phyloP scores from a whole-genome alignment of 306 rosid genomes.

The Dryas drummondii region DNA sequence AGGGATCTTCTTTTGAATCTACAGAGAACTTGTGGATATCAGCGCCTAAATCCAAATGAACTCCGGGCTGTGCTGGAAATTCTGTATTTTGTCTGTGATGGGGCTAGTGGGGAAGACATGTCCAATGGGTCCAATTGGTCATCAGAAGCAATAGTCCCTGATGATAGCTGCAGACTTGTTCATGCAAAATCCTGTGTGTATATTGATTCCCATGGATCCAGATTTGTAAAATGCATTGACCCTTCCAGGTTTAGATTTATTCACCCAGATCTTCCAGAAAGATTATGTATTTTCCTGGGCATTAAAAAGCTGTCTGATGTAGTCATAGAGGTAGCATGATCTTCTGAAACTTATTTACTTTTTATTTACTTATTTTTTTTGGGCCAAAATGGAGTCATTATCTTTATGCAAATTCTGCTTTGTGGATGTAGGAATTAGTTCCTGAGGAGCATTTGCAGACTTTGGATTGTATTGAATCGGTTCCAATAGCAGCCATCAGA shows the following conservation, averaged over 20 bases:
- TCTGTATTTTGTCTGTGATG: constrained; percentile 77
- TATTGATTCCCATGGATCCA: constrained; percentile 87
- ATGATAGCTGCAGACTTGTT: constrained; percentile 93
- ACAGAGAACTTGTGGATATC: constrained; percentile 86
- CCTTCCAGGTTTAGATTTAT: constrained; percentile 81
- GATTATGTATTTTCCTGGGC: constrained; percentile 64
- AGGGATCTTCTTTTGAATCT: constrained; percentile 78
- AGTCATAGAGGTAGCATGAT: constrained; percentile 72
- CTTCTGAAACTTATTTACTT: constrained; percentile 23
- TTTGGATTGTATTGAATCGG: constrained; percentile 55
- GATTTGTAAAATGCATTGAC: constrained; percentile 72
- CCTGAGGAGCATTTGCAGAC: constrained; percentile 53
- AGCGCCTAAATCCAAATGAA: constrained; percentile 91
- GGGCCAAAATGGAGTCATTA: neutral
- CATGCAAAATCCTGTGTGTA: constrained; percentile 77
- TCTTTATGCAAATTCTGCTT: constrained; percentile 25
- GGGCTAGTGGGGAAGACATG: constrained; percentile 43
- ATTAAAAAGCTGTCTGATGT: constrained; percentile 76
- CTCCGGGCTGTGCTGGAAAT: constrained; percentile 94
- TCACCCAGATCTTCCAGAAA: constrained; percentile 88
- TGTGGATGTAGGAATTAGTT: constrained; percentile 71
- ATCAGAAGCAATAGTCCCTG: constrained; percentile 84
- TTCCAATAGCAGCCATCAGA: constrained; percentile 55
- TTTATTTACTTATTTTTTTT: constrained; percentile 12
- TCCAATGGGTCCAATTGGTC: constrained; percentile 46